Base-by-base conservation (phyloP, 345 rosid species). In the Eucalyptus marginata region DNA sequence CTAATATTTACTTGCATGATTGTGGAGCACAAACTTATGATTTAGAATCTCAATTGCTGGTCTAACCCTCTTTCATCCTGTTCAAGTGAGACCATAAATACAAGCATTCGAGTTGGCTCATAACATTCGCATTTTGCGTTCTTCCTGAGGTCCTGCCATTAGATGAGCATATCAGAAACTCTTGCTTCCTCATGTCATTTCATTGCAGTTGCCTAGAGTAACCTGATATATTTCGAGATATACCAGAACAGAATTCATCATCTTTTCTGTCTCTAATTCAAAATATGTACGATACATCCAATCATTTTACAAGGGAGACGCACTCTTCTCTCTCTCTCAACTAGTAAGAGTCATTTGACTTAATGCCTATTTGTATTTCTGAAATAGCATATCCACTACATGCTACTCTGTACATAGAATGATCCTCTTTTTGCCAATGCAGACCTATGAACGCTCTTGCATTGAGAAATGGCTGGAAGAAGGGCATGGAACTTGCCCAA, bases 391-490 rank as follows among this genome's bases (percentile, higher is more conserved):
- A n/a, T 66, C 76, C 76, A n/a, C 8, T 16, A n/a, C 36, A 66
- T 66, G 76, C 31, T 66, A 50, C 52, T 7, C 87, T 50, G 62
- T 29, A 8, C 13, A 54, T 54, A 50, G 59, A 86, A 15, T 86
- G 64, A 52, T 27, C 43, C 64, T 54, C 83, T 84, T 92, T 79
- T 87, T 81, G 89, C 81, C 89, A 80, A 66, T 92, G 89, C 91
- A 98, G 99, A 98, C 99, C 58, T 98, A 98, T 86, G 99, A 98
- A 90, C 96, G 99, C 54, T 90, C 95, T 88, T 97, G 97, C 93
- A 97, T 98, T 90, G 99, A 98, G 93, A 97, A 98, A 92, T 98
- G 99, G 99, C 90, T 97, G 89, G 97, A 95, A 92, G 96, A 94
- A 88, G 98, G 99, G 86, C 97, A 97, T 86, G 92, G 92, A 33